Base-by-base conservation (phyloP, 1,284 basidiomycete species). In the Mycosarcoma maydis region DNA sequence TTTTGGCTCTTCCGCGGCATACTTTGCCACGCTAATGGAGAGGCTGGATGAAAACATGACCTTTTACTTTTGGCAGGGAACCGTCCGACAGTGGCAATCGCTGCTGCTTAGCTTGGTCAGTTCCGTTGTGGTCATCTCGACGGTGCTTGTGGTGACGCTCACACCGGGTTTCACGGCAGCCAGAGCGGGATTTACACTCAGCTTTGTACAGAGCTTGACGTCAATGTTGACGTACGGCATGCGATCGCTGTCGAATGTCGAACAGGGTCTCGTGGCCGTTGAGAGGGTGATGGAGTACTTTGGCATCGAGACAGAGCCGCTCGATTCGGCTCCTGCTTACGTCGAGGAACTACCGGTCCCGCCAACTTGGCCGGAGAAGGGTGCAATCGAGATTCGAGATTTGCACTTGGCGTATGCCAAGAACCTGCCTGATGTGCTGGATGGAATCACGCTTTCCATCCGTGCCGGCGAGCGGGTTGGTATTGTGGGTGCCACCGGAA, bases 21-120 rank as follows among this genome's bases (percentile, higher is more conserved):
- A 96, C 85, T 82, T 86, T 45, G 78, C 80, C 5, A 85, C 89
- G 68, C 84, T 87, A 24, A 58, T 72, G n/a, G 75, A 73, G 24
- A 86, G 88, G 22, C 86, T 94, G 43, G 90, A 97, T 74, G 84
- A 90, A 33, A 92, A 97, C 83, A 95, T 95, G 78, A 85, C 90
- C 32, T 92, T 92, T 3, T 95, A 94, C 81, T 92, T 89, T 87
- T 82, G 95, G 66, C 92, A 90, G 0, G 86, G 89, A 9, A 85
- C 87, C 7, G 93, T 93, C 77, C 83, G 91, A 86, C 87, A 91
- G 58, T 94, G 92, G 91, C 88, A 95, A 22, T 91, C 90, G 59
- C 57, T 89, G n/a, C 84, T 88, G 4, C 82, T 90, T 6, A 83
- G 82, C 36, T n/a, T 81, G 7, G 54, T 77, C 3, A 80, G 81